A percentile compares a stretch with the other conserved stretches of the same genome.
These are phyloP conservation scores for Botrytis pseudocinerea DNA, from an alignment of 2,329 filamentous ascomycete genomes.

Conservation along the genomic window DNA sequence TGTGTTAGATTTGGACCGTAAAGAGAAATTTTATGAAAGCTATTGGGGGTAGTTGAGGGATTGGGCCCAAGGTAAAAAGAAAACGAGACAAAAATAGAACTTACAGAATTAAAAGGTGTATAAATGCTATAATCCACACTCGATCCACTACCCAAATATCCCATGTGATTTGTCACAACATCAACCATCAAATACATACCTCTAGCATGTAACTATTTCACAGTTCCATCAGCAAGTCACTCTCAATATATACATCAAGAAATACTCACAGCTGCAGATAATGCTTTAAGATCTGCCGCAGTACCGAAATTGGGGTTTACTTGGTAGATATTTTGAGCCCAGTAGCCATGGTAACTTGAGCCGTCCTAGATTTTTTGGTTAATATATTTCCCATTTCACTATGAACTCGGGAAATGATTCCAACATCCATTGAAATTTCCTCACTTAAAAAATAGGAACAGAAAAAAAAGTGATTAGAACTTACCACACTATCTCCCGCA, in stretches of 20 bases:
- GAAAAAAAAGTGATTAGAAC: background rate
- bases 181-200: constrained; percentile 53
- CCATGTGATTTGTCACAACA: constrained; percentile 53
- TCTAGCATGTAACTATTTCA: constrained; percentile 41
- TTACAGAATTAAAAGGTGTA: constrained; percentile 44
- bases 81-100: background rate
- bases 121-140: constrained; percentile 44
- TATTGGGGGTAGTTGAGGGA: background rate
- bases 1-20: background rate
- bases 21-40: background rate
- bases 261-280: constrained; percentile 45
- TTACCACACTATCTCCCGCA: constrained; percentile 38
- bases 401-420: background rate
- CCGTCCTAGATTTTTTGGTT: constrained; percentile 36
- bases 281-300: constrained; percentile 48
- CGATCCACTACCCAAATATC: constrained; percentile 37
- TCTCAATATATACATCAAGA: too few species aligned
- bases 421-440: background rate
- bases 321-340: constrained; percentile 49
- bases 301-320: constrained; percentile 53
- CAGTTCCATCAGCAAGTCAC: background rate
- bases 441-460: background rate
- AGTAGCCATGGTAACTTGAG: constrained; percentile 49
- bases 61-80: background rate
- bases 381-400: background rate